Evolutionary conservation across 2,329 filamentous ascomycete genomes (phyloP), one percentile per base, ranked within the genome.

Genomic region (Calcarisporium arbuscula): DNA sequence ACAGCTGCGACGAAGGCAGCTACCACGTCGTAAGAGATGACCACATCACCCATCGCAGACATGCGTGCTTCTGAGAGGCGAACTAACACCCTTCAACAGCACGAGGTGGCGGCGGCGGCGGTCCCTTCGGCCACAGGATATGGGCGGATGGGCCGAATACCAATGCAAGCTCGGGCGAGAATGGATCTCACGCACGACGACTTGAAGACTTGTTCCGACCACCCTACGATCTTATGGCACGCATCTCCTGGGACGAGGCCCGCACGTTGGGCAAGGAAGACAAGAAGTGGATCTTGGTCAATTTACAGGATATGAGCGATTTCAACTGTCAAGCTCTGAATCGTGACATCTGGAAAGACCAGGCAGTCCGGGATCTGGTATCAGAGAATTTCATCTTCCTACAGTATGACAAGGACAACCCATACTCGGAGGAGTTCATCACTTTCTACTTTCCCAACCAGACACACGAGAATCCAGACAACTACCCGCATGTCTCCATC

Each of bases 321-420:
- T 98, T 98, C 58, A 85, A 92, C 58, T 98, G 92, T 58, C 92
- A 98, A 57, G 75, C 85, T 4, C 68, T 98, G 14, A 98, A 98
- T 55, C 77, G 92, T 28, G 92, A 98, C 56, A 79, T 96, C 35
- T 98, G 92, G 92, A 95, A 95, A 62, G 84, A 95, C 48, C 60
- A 74, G 14, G 73, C 80, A 3, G 78, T 98, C 38, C 77, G 75
- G 49, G 78, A 85, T n/a, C 77, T 94, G 2, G 71, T 98, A 19
- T 76, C 76, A 49, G 90, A 95, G 54, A 89, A 94, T 62, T 98
- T 98, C 56, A 74, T 98, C 47, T 98, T 98, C 60, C 65, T 98
- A 49, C 92, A 98, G 54, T 96, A 92, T 64, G 79, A 82, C 47
- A 95, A 94, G 60, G 80, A 87, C 44, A 88, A 94, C 47, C 74